A percentile compares a stretch with the other conserved stretches of the same genome.
Conservation (phyloP, 176 grass and related monocot genomes). For the Hordeum marinum region DNA sequence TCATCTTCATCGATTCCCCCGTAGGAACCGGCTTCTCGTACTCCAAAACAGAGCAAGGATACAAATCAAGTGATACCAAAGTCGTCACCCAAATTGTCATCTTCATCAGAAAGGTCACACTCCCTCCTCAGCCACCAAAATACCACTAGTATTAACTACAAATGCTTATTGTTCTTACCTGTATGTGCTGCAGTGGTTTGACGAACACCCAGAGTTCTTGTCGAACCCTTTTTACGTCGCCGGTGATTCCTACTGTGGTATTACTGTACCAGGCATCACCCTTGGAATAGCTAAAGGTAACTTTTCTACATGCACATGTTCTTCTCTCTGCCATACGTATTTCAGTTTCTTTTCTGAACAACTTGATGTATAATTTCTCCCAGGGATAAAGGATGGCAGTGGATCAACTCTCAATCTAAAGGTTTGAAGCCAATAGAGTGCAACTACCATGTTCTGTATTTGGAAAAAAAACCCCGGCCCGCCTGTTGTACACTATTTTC, state of each 20-base stretch:
- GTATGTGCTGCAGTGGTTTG: slow-evolving; percentile 44
- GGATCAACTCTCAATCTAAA: not conserved
- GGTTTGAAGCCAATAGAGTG: not conserved
- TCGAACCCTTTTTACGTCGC: slow-evolving; percentile 65
- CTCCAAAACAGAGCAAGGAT: slow-evolving; percentile 19
- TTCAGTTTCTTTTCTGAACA: not conserved
- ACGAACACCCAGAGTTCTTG: slow-evolving; percentile 38
- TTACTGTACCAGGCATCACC: slow-evolving; percentile 38
- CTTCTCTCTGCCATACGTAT: not conserved
- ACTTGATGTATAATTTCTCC: not conserved
- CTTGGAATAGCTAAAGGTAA: slow-evolving; percentile 38
- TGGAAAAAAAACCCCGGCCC: not conserved
- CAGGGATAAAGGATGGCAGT: not conserved
- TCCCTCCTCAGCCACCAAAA: not conserved
- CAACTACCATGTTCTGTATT: not conserved
- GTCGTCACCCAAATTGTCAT: slow-evolving; percentile 28
- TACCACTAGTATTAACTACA: not conserved
- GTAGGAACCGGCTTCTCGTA: slow-evolving; percentile 72
- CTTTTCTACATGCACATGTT: not conserved
- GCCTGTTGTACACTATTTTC: not conserved
- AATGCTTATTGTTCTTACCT: not conserved
- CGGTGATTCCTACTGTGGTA: slow-evolving; percentile 67
- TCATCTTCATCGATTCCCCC: slow-evolving; percentile 73
- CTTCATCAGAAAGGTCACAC: slow-evolving; percentile 61
- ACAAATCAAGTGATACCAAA: slow-evolving; percentile 31